phyloP scores from a whole-genome alignment of 495 filamentous ascomycete species.

The Neurospora sp. region DNA sequence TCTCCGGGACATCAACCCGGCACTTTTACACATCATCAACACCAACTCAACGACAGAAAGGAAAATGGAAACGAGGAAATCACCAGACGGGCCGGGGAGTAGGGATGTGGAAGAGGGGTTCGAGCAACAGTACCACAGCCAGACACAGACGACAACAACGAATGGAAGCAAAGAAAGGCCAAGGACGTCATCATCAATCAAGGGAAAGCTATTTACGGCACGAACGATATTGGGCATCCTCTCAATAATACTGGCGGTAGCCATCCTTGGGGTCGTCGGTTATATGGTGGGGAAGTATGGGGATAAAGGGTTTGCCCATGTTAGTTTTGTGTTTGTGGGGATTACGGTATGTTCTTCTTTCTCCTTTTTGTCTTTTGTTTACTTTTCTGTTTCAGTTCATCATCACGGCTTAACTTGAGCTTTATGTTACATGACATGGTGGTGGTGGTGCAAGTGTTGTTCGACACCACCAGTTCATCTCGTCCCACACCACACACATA shows the following conservation, averaged over 20 bases:
- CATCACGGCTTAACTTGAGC: neutral
- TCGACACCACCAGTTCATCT: neutral
- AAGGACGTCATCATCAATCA: neutral
- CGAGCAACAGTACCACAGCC: neutral
- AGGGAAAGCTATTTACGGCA: slow-evolving; percentile 3
- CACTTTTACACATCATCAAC: neutral
- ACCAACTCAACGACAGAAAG: neutral
- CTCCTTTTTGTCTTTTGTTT: neutral
- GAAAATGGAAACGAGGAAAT: neutral
- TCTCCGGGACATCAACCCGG: neutral
- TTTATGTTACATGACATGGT: neutral
- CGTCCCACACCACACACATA: neutral
- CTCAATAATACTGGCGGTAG: slow-evolving; percentile 8
- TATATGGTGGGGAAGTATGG: slow-evolving; percentile 12
- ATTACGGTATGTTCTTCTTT: slow-evolving; percentile 7
- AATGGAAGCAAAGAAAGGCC: neutral
- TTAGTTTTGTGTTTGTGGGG: slow-evolving; percentile 12
- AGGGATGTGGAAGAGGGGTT: neutral
- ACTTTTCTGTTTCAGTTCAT: neutral
- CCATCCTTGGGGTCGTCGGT: slow-evolving; percentile 10
- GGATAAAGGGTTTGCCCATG: slow-evolving; percentile 10
- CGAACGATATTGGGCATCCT: slow-evolving; percentile 4
- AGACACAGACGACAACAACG: neutral
- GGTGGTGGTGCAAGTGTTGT: neutral
- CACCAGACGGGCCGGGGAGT: neutral